Evolutionary conservation across 805 yeast species (phyloP), one percentile per base, ranked within the genome.

Genomic region (Teunomyces pallodes): DNA sequence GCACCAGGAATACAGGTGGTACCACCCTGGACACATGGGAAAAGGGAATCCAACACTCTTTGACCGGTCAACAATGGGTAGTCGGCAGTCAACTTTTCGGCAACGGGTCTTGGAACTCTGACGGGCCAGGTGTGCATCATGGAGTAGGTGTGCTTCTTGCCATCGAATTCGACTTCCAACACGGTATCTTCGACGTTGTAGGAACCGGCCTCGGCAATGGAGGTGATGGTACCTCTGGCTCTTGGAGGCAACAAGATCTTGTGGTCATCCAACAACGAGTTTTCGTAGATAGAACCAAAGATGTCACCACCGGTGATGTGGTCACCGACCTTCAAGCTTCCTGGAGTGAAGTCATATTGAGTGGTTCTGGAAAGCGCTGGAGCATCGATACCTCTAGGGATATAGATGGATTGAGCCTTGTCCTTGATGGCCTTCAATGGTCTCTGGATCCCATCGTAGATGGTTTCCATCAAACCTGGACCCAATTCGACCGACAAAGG

Each of bases 1-100:
- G 99, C 99, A 75, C 99, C 99, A 42, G 99, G 99, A 69, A 94
- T 94, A 86, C 99, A 95, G 31, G 99, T 94, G 35, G 99, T 94
- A 78, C 99, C 99, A 76, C 99, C 99, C 79, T 94, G 99, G 60
- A 94, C 99, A 83, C 96, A 87, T 42, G 99, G 99, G 81, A 94
- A 94, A 56, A 94, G 81, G 28, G 99, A 86, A 73, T 94, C 99
- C 70, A 94, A 79, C 45, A 94, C 99, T 81, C 99, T 88, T 79
- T 94, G 99, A 63, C 99, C 99, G 14, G 99, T 94, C 62, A 94
- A 81, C 60, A 94, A 80, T 45, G 99, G 99, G 70, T 87, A 82
- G 72, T 92, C 94, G 38, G 99, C 98, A 52, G 96, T 76, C 54
- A 90, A 74, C 68, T 92, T 90, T 71, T 90, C 95, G 45, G 97